Base-by-base conservation (phyloP, 2,329 filamentous ascomycete species). In the Dissoconium aciculare region DNA sequence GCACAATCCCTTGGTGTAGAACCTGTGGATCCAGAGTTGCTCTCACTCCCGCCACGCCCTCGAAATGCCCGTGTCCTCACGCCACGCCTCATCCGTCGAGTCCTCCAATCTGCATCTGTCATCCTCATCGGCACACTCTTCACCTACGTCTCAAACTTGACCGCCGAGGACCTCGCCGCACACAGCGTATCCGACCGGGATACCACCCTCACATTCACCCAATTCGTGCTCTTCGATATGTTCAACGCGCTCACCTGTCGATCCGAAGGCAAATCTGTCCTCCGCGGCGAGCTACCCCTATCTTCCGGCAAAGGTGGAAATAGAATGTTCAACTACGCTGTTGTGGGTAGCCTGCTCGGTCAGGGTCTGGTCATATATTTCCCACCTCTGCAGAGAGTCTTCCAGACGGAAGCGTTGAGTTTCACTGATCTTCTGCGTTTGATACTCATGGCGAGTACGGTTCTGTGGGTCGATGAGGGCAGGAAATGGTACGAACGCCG, bases 191-290 rank as follows among this genome's bases (percentile, higher is more conserved):
- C 78, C 1, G 81, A 82, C 29, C 83, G 91, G 45, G 89, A 98
- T 58, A 98, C 89, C 2, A 98, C 89, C 41, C 94, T 98, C 80
- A 95, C 89, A 0, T 98, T 98, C 53, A 98, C 89, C 4, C 93
- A 85, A 58, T 98, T 98, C 52, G 89, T 98, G 27, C 71, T 98
- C 32, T 98, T 95, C 57, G 89, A 98, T 64, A 98, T 98, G 89
- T 94, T 95, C 66, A 95, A 98, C 56, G 89, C 89, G 2, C 66
- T 98, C 13, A 78, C 82, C 11, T 98, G 89, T 58, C 81, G 89
- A 28, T 91, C 80, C 5, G 85, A 93, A 52, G 74, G 71, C 39
- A 95, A 95, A 55, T 91, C 81, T 8, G 66, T 98, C 4, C 68
- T 98, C 3, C 69, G 78, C 15, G 87, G 89, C 24, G 85, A 98